These are phyloP conservation scores for Epichloe festucae DNA, from an alignment of 2,329 filamentous ascomycete species.

Conservation along the genomic window DNA sequence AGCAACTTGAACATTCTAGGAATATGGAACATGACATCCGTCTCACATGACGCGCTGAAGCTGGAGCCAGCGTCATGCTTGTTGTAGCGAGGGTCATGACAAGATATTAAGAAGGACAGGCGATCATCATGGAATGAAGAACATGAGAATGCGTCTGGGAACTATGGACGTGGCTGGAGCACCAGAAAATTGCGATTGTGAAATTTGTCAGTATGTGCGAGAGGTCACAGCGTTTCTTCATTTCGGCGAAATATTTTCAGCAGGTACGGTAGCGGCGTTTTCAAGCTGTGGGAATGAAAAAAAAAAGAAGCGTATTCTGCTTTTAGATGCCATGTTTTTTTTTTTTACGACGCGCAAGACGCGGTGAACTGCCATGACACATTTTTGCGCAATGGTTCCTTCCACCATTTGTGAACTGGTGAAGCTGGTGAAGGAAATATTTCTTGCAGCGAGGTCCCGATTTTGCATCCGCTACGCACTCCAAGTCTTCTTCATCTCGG, in stretches of 20 bases:
- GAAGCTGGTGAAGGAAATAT: no score
- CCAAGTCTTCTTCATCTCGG: slow-evolving; percentile 33
- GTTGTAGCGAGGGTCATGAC: background rate
- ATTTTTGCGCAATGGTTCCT: no score
- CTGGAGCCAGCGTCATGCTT: background rate
- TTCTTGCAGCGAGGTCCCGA: no score
- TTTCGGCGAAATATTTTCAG: background rate
- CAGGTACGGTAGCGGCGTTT: background rate
- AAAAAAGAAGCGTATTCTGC: background rate
- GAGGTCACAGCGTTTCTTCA: background rate
- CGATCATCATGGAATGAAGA: background rate
- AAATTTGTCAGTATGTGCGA: background rate
- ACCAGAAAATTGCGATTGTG: background rate
- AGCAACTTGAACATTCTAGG: slow-evolving; percentile 30
- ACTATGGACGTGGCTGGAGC: background rate
- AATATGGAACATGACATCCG: slow-evolving; percentile 22
- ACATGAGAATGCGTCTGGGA: background rate
- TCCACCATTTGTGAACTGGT: no score
- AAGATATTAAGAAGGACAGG: background rate
- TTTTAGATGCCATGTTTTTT: background rate
- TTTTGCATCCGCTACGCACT: no score
- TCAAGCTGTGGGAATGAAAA: background rate
- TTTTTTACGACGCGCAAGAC: no score
- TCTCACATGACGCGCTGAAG: slow-evolving; percentile 22
- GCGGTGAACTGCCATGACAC: no score